These are phyloP conservation scores for Exophiala spinifera DNA, from an alignment of 2,329 filamentous ascomycete species.

Conservation along the genomic window DNA sequence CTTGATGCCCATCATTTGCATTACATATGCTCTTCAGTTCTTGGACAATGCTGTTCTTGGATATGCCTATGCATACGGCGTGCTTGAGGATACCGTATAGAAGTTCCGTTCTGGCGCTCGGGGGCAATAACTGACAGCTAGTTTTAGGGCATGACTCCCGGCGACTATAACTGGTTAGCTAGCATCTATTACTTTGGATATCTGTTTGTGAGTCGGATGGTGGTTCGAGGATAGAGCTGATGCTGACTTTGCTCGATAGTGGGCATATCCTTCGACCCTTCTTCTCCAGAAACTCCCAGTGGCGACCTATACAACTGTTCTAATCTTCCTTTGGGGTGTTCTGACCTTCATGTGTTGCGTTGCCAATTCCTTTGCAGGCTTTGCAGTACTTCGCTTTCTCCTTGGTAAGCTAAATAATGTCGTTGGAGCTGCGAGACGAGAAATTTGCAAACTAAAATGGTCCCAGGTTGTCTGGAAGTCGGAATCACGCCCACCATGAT, in stretches of 20 bases:
- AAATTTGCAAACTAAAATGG: neutral
- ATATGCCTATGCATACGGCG: conserved; percentile 39
- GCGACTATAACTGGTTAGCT: conserved; percentile 42
- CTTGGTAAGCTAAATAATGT: conserved; percentile 37
- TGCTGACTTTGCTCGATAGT: conserved; percentile 18
- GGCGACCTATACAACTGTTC: conserved; percentile 40
- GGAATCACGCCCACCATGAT: conserved; percentile 31
- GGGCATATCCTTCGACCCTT: conserved; percentile 42
- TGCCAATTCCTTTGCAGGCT: conserved; percentile 39
- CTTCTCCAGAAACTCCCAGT: conserved; percentile 44
- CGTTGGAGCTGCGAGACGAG: no score
- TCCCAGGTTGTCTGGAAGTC: conserved; percentile 29
- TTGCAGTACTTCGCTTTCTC: conserved; percentile 46
- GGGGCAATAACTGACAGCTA: neutral
- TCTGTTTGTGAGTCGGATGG: conserved; percentile 31
- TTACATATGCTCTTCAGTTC: conserved; percentile 49
- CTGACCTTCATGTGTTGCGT: conserved; percentile 38
- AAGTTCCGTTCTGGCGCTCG: neutral
- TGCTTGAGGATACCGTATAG: conserved; percentile 32
- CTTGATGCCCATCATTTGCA: conserved; percentile 13
- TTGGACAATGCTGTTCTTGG: conserved; percentile 44
- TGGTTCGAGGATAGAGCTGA: neutral
- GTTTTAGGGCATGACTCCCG: conserved; percentile 29
- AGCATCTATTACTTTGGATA: conserved; percentile 47
- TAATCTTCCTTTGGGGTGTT: conserved; percentile 42